These are phyloP conservation scores for Pleurotus cornucopiae DNA, from an alignment of 768 basidiomycete genomes.

Conservation along the genomic window DNA sequence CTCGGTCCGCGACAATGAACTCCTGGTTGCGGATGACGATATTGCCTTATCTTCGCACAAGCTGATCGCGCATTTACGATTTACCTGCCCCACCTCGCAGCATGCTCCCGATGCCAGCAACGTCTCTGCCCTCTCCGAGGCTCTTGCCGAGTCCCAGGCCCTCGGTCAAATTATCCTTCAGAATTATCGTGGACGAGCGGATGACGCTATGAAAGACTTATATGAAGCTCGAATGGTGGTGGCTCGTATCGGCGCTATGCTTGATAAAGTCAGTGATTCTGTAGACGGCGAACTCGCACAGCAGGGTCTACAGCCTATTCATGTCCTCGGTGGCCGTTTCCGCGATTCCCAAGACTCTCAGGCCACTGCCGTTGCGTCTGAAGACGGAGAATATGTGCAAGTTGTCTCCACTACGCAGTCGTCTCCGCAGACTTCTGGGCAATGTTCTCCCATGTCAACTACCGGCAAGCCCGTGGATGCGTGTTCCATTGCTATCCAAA, in stretches of 20 bases:
- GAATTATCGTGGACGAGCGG: slow-evolving; percentile 49
- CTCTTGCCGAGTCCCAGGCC: slow-evolving; percentile 44
- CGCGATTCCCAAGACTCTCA: slow-evolving; percentile 70
- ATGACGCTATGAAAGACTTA: slow-evolving; percentile 48
- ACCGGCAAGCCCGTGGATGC: slow-evolving; percentile 4
- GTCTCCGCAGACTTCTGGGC: background rate
- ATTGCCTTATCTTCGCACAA: slow-evolving; percentile 38
- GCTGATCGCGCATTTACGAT: slow-evolving; percentile 51
- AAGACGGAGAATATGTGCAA: slow-evolving; percentile 11
- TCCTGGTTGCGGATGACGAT: slow-evolving; percentile 39
- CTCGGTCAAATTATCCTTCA: slow-evolving; percentile 42
- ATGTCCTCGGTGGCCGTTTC: slow-evolving; percentile 27
- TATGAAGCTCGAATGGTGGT: slow-evolving; percentile 40
- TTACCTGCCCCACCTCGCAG: slow-evolving; percentile 37
- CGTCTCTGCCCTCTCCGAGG: slow-evolving; percentile 37
- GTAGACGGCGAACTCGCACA: slow-evolving; percentile 39
- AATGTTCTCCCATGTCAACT: background rate
- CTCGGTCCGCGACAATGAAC: slow-evolving; percentile 9
- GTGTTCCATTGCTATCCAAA: slow-evolving; percentile 5
- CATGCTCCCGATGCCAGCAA: slow-evolving; percentile 33
- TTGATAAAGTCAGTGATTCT: slow-evolving; percentile 38
- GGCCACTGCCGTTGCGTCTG: slow-evolving; percentile 40
- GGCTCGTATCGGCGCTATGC: slow-evolving; percentile 37
- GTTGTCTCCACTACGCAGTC: background rate
- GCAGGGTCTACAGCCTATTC: slow-evolving; percentile 27